Conservation (phyloP, 2,329 filamentous ascomycete genomes). For the Neodidymelliopsis sp. region DNA sequence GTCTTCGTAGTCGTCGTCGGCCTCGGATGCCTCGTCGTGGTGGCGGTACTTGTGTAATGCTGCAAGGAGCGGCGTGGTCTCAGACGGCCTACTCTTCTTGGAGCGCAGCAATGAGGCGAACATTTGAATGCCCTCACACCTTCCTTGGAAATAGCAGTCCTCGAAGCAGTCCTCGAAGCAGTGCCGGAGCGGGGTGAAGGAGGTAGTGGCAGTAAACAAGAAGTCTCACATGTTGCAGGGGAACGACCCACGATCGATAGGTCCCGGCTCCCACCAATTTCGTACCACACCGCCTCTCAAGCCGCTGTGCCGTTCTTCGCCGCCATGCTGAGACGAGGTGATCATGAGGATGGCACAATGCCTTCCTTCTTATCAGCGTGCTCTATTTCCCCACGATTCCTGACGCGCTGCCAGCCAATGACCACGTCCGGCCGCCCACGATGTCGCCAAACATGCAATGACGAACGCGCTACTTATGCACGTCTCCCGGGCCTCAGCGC, state of each 20-base stretch:
- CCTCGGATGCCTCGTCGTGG: constrained; percentile 30
- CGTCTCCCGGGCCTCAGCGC: constrained; percentile 16
- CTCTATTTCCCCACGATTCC: constrained; percentile 21
- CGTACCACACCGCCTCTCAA: constrained; percentile 18
- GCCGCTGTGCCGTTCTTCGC: constrained; percentile 17
- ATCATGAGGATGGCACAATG: constrained; percentile 21
- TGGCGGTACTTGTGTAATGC: constrained; percentile 41
- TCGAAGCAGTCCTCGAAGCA: neutral
- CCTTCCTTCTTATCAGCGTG: constrained; percentile 21
- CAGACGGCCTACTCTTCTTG: constrained; percentile 36
- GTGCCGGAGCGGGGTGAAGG: constrained; percentile 7
- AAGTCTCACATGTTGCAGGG: constrained; percentile 13
- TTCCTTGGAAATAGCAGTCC: constrained; percentile 18
- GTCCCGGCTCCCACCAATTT: constrained; percentile 11
- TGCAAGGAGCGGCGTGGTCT: constrained; percentile 48
- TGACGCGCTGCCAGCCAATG: constrained; percentile 19
- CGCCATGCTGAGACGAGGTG: constrained; percentile 20
- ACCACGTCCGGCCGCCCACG: constrained; percentile 7
- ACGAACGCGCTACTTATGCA: constrained; percentile 22
- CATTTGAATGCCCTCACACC: constrained; percentile 38
- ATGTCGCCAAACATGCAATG: constrained; percentile 20
- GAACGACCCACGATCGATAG: constrained; percentile 3
- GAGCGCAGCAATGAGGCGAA: constrained; percentile 48
- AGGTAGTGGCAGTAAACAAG: constrained; percentile 6
- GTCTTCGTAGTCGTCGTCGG: constrained; percentile 32